These are phyloP conservation scores for Leccinum barrowsii DNA, from an alignment of 768 basidiomycete genomes.

Conservation along the genomic window DNA sequence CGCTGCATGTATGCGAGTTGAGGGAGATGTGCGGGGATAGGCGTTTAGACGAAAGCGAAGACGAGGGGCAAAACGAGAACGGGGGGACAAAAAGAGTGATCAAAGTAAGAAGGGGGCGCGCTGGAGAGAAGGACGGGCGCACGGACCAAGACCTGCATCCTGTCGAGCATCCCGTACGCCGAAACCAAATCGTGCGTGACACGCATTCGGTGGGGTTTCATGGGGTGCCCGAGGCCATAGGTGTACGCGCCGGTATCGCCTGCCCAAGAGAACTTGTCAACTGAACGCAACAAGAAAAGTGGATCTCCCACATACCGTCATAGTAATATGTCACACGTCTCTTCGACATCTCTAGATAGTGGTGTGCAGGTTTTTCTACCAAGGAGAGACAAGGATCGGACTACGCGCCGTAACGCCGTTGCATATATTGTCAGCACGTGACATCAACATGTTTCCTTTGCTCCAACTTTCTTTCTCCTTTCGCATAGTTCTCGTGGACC, in stretches of 20 bases:
- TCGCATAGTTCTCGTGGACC: too few relatives aligned
- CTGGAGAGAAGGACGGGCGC: neutral
- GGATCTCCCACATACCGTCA: slow-evolving; percentile 47
- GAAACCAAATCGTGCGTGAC: slow-evolving; percentile 90
- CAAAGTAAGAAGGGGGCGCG: neutral
- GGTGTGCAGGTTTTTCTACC: too few relatives aligned
- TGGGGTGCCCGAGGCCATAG: slow-evolving; percentile 86
- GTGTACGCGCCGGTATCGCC: slow-evolving; percentile 74
- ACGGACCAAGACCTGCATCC: slow-evolving; percentile 86
- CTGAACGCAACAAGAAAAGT: neutral
- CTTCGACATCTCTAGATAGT: slow-evolving; percentile 43
- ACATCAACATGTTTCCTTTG: too few relatives aligned
- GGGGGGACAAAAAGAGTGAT: too few relatives aligned
- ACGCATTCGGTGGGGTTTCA: slow-evolving; percentile 95
- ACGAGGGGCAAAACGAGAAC: neutral
- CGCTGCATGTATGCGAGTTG: slow-evolving; percentile 42
- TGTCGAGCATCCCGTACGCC: slow-evolving; percentile 89
- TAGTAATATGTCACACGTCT: slow-evolving; percentile 79
- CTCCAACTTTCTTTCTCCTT: too few relatives aligned
- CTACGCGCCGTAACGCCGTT: too few relatives aligned
- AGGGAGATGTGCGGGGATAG: neutral
- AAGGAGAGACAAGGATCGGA: too few relatives aligned
- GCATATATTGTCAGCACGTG: too few relatives aligned
- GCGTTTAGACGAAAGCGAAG: neutral
- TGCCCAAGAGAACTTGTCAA: slow-evolving; percentile 23